Percentiles rank a stretch among this genome's conserved stretches.
These are phyloP conservation scores for Aphanomyces astaci DNA, from an alignment of 352 stramenopile species.

Conservation along the genomic window DNA sequence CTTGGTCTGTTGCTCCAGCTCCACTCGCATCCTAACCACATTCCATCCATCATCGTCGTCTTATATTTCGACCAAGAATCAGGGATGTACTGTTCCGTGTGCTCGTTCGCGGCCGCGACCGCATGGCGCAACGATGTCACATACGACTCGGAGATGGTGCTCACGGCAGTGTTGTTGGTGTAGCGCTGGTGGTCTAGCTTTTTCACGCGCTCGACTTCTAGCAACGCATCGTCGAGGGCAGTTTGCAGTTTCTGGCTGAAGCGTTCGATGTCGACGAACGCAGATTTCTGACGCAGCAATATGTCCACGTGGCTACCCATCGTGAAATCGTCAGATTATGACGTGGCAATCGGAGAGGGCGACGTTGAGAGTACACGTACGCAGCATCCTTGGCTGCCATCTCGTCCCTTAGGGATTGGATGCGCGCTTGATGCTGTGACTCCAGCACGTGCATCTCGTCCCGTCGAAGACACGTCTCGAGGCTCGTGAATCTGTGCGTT, in stretches of 20 bases:
- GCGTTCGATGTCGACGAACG: constrained; percentile 9
- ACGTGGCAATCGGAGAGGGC: too few species aligned
- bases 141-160: constrained; percentile 10
- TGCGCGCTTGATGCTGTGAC: not conserved
- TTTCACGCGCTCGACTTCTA: constrained; percentile 1
- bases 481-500: not conserved
- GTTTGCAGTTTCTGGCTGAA: not conserved
- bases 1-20: not conserved
- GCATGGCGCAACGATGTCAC: not conserved
- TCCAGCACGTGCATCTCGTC: not conserved
- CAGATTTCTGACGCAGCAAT: constrained; percentile 6
- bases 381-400: constrained; percentile 3
- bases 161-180: not conserved
- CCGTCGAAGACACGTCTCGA: constrained; percentile 1
- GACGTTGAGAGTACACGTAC: not conserved
- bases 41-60: not conserved
- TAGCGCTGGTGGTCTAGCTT: not conserved
- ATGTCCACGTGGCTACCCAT: not conserved
- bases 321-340: too few species aligned
- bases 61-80: too few species aligned
- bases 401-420: constrained; percentile 2
- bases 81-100: not conserved
- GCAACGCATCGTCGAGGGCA: not conserved
- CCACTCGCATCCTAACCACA: not conserved
- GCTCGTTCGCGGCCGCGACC: not conserved